Evolutionary conservation across 1,139 yeast genomes (phyloP).

Genomic region (Yamadazyma spencermartinsiae): DNA sequence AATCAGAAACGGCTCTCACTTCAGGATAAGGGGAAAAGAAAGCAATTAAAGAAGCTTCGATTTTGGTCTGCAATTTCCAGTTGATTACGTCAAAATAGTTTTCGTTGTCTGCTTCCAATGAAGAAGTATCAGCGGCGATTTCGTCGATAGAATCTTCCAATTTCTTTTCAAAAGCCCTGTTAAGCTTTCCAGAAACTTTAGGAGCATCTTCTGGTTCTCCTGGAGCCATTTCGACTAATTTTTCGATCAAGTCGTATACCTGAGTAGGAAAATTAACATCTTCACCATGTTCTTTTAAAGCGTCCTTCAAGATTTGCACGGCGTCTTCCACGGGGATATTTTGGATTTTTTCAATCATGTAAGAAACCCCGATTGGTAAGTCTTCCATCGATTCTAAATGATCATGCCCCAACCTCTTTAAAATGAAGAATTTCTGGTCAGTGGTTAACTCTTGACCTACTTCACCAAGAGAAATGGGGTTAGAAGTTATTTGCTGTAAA

Average conservation of each 20-base stretch:
- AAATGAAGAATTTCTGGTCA: conserved; percentile 27
- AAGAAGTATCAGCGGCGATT: neutral
- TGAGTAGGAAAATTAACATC: conserved; percentile 26
- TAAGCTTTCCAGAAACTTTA: conserved; percentile 3
- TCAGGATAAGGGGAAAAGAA: conserved; percentile 65
- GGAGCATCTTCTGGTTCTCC: neutral
- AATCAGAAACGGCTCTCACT: conserved; percentile 58
- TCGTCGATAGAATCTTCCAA: neutral
- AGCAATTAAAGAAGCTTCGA: conserved; percentile 48
- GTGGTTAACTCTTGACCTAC: conserved; percentile 26
- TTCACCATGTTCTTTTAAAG: conserved; percentile 19
- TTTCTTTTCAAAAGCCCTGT: conserved; percentile 17
- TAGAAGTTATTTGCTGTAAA: conserved; percentile 19
- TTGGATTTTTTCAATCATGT: conserved; percentile 32
- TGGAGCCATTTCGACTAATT: conserved; percentile 24
- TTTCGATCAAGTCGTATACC: conserved; percentile 23
- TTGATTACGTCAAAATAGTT: conserved; percentile 19
- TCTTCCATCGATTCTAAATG: conserved; percentile 26
- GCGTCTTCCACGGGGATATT: conserved; percentile 23
- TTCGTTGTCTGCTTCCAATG: conserved; percentile 34
- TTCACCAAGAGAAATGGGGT: conserved; percentile 16
- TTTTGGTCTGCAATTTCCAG: conserved; percentile 31
- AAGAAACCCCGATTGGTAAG: conserved; percentile 26
- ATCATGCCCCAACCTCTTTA: conserved; percentile 28
- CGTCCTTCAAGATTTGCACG: conserved; percentile 19